Percentiles rank a stretch among this genome's conserved stretches.
phyloP scores from a whole-genome alignment of 345 rosid species.

The Tarenaya hassleriana region DNA sequence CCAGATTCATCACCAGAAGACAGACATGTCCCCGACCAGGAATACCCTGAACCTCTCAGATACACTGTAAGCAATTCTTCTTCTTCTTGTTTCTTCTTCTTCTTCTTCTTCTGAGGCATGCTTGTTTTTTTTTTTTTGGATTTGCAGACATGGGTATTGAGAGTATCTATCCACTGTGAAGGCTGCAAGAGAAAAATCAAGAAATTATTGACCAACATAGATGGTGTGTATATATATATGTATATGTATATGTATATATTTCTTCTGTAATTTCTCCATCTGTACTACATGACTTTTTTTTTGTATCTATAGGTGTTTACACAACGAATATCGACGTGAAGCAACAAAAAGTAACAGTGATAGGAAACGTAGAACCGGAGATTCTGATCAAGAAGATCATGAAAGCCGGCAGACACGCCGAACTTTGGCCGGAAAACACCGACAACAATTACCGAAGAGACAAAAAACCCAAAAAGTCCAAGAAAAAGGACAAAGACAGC shows the following conservation, averaged over 20 bases:
- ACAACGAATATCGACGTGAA: constrained; percentile 48
- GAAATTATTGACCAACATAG: constrained; percentile 57
- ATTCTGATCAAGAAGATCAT: constrained; percentile 59
- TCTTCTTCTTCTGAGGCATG: neutral
- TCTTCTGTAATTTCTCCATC: neutral
- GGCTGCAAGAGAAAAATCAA: constrained; percentile 84
- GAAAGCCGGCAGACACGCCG: constrained; percentile 72
- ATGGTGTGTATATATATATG: constrained; percentile 38
- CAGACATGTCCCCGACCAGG: constrained; percentile 25
- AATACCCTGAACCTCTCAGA: constrained; percentile 41
- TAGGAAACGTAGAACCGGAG: constrained; percentile 52
- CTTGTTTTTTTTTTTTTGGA: neutral
- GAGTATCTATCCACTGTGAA: constrained; percentile 80
- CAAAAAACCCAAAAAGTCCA: constrained; percentile 36
- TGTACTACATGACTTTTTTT: neutral
- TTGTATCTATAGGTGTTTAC: constrained; percentile 56
- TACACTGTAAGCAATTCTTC: constrained; percentile 44
- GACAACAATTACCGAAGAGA: constrained; percentile 30
- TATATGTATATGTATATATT: too few relatives aligned
- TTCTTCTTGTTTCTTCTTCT: neutral
- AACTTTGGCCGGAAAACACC: constrained; percentile 50
- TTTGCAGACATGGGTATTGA: constrained; percentile 55
- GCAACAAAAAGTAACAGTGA: constrained; percentile 72
- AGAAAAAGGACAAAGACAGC: constrained; percentile 34
- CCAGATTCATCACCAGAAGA: constrained; percentile 40